Evolutionary conservation across 108 stramenopile species (phyloP), one percentile per base, ranked within the genome.

Genomic region (Conticribra weissflogii): DNA sequence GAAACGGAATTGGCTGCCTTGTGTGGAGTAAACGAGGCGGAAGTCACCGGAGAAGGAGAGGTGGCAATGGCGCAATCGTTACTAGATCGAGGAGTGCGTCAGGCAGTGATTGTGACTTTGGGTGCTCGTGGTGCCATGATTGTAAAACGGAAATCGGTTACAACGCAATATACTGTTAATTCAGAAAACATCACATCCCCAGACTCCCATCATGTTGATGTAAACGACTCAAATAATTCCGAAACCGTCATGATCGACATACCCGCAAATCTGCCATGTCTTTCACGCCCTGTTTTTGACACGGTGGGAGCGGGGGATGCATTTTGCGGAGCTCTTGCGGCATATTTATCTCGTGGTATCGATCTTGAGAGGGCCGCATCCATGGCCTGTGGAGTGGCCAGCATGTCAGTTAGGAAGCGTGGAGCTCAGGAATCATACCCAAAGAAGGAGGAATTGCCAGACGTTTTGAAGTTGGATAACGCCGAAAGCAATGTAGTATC

Each of bases 291-390:
- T 31, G 88, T 92, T 15, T 74, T 84, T 27, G 91, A 92, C 65
- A 83, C 94, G 30, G 87, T 92, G n/a, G 94, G 94, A 0, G 94
- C 94, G 1, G 94, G 94, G 41, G 94, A 95, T 82, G 59, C 85
- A 19, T 95, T 95, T 75, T 90, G 90, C 45, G 94, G 94, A 31
- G 80, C 94, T 9, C 70, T 95, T 23, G 67, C 89, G 7, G 73
- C 86, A 21, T 92, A 88, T 52, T 59, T 90, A 8, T 83, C 94
- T 9, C 62, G 83, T 0, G 90, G 90, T 16, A 50, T 90, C 1
- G 55, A 63, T 16, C 68, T 92, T 27, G 49, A 63, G 2, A 68
- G 76, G 16, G 87, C 87, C 23, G 86, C 86, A 4, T 71, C 56
- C 41, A 86, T 82, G 77, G 87, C 93, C 0, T 94, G 93, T 71